These are phyloP conservation scores for Xylaria sp. DNA, from an alignment of 2,329 filamentous ascomycete species.

Conservation along the genomic window DNA sequence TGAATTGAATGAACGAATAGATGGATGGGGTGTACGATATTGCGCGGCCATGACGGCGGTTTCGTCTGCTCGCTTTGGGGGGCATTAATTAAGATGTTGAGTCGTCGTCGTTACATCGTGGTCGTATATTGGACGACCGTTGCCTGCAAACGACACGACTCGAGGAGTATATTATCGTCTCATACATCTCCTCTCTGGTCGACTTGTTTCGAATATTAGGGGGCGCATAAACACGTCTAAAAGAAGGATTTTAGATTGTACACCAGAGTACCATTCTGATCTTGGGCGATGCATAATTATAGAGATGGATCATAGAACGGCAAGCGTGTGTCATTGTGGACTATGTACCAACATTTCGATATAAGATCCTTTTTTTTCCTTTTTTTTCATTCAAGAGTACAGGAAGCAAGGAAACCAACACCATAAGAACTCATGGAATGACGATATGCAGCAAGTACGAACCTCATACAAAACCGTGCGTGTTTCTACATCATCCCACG, in stretches of 20 bases:
- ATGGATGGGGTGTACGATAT: too few relatives aligned
- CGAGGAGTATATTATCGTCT: too few relatives aligned
- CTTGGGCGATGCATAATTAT: neutral
- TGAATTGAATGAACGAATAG: too few relatives aligned
- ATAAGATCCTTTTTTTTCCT: neutral
- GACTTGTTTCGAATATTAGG: neutral
- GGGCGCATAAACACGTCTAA: neutral
- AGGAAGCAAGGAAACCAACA: constrained; percentile 7
- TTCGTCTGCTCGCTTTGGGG: too few relatives aligned
- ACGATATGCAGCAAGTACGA: neutral
- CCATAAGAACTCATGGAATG: neutral
- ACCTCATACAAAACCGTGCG: neutral
- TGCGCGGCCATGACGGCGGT: too few relatives aligned
- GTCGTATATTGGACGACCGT: neutral
- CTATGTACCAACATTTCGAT: constrained; percentile 6
- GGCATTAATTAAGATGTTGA: too few relatives aligned
- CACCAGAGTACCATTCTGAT: neutral
- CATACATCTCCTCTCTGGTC: neutral
- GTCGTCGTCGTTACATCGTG: too few relatives aligned
- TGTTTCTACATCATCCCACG: constrained; percentile 10
- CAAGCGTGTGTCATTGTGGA: neutral
- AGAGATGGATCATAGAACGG: neutral
- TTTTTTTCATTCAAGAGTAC: constrained; percentile 5
- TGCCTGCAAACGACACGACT: neutral
- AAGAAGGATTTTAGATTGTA: constrained; percentile 1